Conservation (phyloP, 2,329 filamentous ascomycete genomes). For the Microcera coccophila region DNA sequence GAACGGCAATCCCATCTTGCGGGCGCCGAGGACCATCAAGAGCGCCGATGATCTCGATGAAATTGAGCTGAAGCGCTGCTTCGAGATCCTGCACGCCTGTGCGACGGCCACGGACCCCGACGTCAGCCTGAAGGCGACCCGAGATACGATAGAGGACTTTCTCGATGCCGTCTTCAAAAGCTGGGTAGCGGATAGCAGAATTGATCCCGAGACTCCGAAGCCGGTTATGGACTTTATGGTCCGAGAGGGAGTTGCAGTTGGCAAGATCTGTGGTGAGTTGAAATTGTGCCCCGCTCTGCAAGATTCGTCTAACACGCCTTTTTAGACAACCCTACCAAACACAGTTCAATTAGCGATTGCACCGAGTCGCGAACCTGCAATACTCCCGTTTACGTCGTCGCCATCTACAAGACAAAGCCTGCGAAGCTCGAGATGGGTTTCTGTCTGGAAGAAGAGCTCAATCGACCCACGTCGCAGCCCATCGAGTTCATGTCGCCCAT, state of each 20-base stretch:
- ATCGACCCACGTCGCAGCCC: constrained; percentile 8
- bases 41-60: constrained; percentile 26
- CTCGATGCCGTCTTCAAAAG: constrained; percentile 29
- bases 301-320: neutral
- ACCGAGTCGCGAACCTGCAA: constrained; percentile 1
- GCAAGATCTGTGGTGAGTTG: constrained; percentile 28
- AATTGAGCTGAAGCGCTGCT: constrained; percentile 27
- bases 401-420: constrained; percentile 26
- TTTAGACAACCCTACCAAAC: constrained; percentile 12
- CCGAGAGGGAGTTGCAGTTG: constrained; percentile 25
- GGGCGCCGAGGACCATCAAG: constrained; percentile 16
- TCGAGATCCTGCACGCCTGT: constrained; percentile 33
- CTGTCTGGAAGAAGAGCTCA: constrained; percentile 20
- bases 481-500: constrained; percentile 25
- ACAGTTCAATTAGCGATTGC: neutral
- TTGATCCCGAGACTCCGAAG: constrained; percentile 10
- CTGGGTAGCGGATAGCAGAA: constrained; percentile 19
- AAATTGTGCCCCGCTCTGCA: too few species aligned
- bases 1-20: constrained; percentile 15
- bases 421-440: constrained; percentile 28
- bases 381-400: constrained; percentile 21
- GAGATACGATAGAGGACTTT: constrained; percentile 31
- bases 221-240: constrained; percentile 29
- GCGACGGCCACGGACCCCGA: constrained; percentile 23
- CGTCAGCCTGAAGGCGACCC: constrained; percentile 22